Conservation (phyloP, 1,284 basidiomycete species). For the Bothia castanella region DNA sequence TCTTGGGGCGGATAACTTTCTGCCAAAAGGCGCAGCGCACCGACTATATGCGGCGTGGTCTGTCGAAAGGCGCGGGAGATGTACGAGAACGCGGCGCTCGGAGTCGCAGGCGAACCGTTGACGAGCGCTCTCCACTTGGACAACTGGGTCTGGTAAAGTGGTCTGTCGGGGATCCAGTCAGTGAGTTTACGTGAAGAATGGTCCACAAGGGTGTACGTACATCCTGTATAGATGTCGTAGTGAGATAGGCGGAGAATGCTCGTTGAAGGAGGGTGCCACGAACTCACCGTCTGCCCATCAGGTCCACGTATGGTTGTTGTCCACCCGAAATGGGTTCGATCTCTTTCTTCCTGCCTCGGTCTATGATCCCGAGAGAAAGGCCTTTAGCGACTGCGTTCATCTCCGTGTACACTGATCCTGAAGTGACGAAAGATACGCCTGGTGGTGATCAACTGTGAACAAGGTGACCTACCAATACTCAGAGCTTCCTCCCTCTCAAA, state of each 20-base stretch:
- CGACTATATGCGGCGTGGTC: conserved; percentile 69
- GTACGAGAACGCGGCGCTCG: conserved; percentile 74
- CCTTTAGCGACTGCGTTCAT: conserved; percentile 86
- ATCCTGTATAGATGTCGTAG: conserved; percentile 38
- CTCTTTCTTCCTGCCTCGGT: conserved; percentile 50
- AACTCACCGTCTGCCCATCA: conserved; percentile 81
- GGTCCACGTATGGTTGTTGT: conserved; percentile 87
- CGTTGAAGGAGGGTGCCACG: background rate
- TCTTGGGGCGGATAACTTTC: conserved; percentile 62
- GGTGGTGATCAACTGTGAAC: conserved; percentile 7
- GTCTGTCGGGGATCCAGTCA: conserved; percentile 44
- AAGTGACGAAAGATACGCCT: conserved; percentile 8
- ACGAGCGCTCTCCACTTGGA: conserved; percentile 81
- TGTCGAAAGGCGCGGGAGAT: conserved; percentile 78
- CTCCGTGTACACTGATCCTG: conserved; percentile 89
- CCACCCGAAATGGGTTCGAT: conserved; percentile 55
- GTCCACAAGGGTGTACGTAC: conserved; percentile 36
- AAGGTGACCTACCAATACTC: conserved; percentile 62
- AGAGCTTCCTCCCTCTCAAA: conserved; percentile 87
- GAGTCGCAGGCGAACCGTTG: conserved; percentile 67
- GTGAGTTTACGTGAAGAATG: background rate
- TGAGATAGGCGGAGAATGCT: background rate
- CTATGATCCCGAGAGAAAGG: conserved; percentile 72
- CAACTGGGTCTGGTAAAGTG: conserved; percentile 70
- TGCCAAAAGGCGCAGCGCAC: conserved; percentile 78